These are phyloP conservation scores for Pyrrhoderma noxium DNA, from an alignment of 1,284 basidiomycete species.

Conservation along the genomic window DNA sequence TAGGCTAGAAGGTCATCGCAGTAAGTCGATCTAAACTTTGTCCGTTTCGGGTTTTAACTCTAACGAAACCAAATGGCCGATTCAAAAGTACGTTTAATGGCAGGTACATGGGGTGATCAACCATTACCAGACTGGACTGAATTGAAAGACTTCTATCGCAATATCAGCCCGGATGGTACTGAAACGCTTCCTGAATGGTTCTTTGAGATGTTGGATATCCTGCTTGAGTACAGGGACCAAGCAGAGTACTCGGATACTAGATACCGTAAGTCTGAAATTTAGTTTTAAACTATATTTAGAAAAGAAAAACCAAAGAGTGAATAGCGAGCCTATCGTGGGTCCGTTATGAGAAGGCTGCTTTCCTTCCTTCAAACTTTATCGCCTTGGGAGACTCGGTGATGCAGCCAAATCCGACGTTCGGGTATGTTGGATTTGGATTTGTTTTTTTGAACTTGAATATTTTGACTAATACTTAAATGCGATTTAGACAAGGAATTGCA, in stretches of 20 bases:
- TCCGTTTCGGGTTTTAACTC: background rate
- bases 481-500: slow-evolving; percentile 17
- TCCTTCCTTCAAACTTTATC: slow-evolving; percentile 17
- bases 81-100: slow-evolving; percentile 9
- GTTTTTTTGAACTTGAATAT: background rate
- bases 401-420: slow-evolving; percentile 17
- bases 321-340: slow-evolving; percentile 16
- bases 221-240: slow-evolving; percentile 5
- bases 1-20: slow-evolving; percentile 13
- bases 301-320: background rate
- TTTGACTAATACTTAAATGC: background rate
- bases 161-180: background rate
- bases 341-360: slow-evolving; percentile 13
- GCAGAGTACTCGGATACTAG: slow-evolving; percentile 4
- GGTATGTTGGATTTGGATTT: slow-evolving; percentile 6
- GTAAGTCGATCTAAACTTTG: slow-evolving; percentile 6
- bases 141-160: slow-evolving; percentile 11
- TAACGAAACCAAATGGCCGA: background rate
- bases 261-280: slow-evolving; percentile 12
- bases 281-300: background rate
- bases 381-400: slow-evolving; percentile 18
- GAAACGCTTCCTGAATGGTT: slow-evolving; percentile 13
- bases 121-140: slow-evolving; percentile 10
- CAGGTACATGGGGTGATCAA: slow-evolving; percentile 8
- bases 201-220: slow-evolving; percentile 4